Evolutionary conservation across 352 stramenopile species (phyloP).

Genomic region (Halophytophthora batemanensis): DNA sequence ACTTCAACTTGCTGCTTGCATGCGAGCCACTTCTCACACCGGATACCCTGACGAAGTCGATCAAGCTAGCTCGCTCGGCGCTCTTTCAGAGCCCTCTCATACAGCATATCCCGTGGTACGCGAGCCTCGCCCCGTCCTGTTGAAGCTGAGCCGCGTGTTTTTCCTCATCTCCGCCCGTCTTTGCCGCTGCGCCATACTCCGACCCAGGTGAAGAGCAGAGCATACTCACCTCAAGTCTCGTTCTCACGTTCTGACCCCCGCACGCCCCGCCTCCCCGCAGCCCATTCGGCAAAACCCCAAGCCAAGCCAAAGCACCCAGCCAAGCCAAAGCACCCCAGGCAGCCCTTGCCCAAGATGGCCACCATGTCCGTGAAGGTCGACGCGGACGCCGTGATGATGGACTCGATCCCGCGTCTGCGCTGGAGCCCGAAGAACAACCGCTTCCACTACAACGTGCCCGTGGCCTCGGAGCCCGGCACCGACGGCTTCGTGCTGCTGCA

Average conservation of each 20-base stretch:
- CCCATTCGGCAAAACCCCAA: constrained; percentile 20
- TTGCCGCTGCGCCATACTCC: no score
- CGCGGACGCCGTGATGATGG: constrained; percentile 33
- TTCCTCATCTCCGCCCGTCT: no score
- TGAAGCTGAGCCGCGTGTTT: constrained; percentile 2
- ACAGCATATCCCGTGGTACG: no score
- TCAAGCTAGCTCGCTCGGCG: no score
- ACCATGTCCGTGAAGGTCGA: constrained; percentile 48
- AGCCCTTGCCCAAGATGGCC: constrained; percentile 24
- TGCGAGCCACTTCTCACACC: no score
- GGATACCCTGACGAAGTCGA: no score
- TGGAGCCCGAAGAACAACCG: constrained; percentile 72
- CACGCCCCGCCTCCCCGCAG: not conserved
- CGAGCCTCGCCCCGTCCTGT: not conserved
- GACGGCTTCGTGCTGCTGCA: constrained; percentile 71
- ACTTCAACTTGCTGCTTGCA: no score
- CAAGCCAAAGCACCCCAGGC: constrained; percentile 1
- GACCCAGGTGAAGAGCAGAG: no score
- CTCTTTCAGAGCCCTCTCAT: no score
- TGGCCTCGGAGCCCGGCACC: constrained; percentile 53
- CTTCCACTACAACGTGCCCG: constrained; percentile 73
- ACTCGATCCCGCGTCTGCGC: constrained; percentile 65
- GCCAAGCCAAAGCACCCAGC: constrained; percentile 10
- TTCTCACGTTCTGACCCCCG: not conserved
- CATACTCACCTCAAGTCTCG: no score